phyloP scores from a whole-genome alignment of 1,139 yeast species.

The Nakaseomyces glabratus region DNA sequence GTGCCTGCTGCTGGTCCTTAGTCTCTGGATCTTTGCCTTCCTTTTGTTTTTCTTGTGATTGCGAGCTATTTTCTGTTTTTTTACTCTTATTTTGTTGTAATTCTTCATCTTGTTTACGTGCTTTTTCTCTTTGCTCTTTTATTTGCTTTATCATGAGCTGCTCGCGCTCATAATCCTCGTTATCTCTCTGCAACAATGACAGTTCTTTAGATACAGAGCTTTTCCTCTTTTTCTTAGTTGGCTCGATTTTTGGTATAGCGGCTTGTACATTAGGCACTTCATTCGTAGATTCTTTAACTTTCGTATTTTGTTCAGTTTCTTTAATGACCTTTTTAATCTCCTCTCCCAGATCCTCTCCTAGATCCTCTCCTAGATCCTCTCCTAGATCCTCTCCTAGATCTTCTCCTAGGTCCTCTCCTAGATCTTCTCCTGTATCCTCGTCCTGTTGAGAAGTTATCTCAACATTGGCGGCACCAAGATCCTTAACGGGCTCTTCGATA shows the following conservation, averaged over 20 bases:
- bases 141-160: conserved; percentile 2
- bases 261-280: no score
- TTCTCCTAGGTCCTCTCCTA: conserved; percentile 4
- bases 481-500: conserved; percentile 15
- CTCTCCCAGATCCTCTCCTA: conserved; percentile 18
- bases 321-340: conserved; percentile 3
- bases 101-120: conserved; percentile 11
- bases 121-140: not conserved
- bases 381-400: conserved; percentile 18
- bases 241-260: no score
- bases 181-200: conserved; percentile 1
- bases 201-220: conserved; percentile 1
- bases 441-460: no score
- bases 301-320: no score
- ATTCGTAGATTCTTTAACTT: no score
- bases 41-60: no score
- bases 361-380: conserved; percentile 23
- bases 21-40: conserved; percentile 1
- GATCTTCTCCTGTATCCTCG: conserved; percentile 2
- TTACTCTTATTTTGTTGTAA: conserved; percentile 19
- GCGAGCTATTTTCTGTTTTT: conserved; percentile 14
- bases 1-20: not conserved
- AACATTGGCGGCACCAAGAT: not conserved
- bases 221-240: conserved; percentile 7
- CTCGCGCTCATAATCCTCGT: conserved; percentile 4